Base-by-base conservation (phyloP, 2,329 filamentous ascomycete genomes). In the Paecilomyces fulvus region DNA sequence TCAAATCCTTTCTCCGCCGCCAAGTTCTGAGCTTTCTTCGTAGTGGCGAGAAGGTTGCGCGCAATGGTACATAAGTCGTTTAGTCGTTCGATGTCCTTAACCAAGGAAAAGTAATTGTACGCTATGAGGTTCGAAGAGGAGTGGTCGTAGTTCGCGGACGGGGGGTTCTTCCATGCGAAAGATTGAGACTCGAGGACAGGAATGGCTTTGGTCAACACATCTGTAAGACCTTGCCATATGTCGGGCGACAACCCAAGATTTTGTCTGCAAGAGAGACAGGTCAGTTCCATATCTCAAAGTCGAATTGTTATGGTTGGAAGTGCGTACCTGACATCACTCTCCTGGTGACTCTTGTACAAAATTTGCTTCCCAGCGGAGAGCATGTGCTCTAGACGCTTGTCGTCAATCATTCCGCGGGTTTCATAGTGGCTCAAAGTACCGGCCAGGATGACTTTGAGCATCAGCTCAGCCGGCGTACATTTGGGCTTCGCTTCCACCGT, bases 61-160 rank as follows among this genome's bases (percentile, higher is more conserved):
- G 80, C 80, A 57, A 86, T 83, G 6, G 79, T 82, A 46, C 84
- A 80, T 9, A 86, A 66, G 63, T 84, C 81, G 63, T 85, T 85
- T 48, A 87, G 68, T 28, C 83, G 75, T 65, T 86, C 83, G 55
- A 86, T 77, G 62, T 87, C 84, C 61, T 83, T 81, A 59, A 84
- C 79, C 53, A 86, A 68, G 6, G 75, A 78, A 52, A 79, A 78
- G 58, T 83, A 82, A 63, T 84, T 81, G 57, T 76, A 77, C 12
- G 83, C 83, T 60, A 87, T 86, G 17, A 86, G 72, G 33, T 83
- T 81, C 3, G 83, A 83, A 7, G 79, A 83, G 1, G 81, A 79
- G 33, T 78, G 79, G 60, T 84, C 81, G 58, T 83, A 83, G 60
- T 81, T 80, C 28, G 80, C 78, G 14, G 75, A 71, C 17, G 76